Base-by-base conservation (phyloP, 208 protist species). In the Leishmania lainsoni region DNA sequence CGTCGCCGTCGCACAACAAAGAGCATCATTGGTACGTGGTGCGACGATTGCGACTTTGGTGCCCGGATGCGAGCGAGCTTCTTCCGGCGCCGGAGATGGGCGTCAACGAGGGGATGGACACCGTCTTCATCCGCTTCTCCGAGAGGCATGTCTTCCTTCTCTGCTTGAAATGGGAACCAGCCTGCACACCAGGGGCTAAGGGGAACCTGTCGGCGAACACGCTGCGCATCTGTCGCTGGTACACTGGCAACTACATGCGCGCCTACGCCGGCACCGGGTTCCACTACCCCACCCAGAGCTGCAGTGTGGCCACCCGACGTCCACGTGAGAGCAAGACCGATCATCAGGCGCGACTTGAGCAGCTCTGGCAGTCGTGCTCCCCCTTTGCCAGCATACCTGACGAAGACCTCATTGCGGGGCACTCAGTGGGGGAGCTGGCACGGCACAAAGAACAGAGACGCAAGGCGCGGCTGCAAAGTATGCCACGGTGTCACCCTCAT, bases 21-120 rank as follows among this genome's bases (percentile, higher is more conserved):
- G 82, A 86, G 72, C 78, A 82, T 20, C 82, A 86, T 58, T 86
- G 82, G 82, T 86, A 80, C 74, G 82, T 86, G 22, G 78, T 82
- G 51, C 73, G 76, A 26, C 82, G 78, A 0, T 22, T 80, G 20
- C 78, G 82, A 3, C 74, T 86, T 52, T 86, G 82, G 82, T 86
- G 82, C 74, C 78, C 82, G 0, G 82, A 82, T 39, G 56, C 49
- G 17, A 65, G 77, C 39, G 56, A 58, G 9, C 45, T 77, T 17
- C 51, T 82, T 35, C 56, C 76, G 32, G 29, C 68, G 35, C 70
- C 82, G 8, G 65, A 86, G 59, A 66, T 86, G 63, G 82, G 82
- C 56, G 73, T 82, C 63, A 86, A 82, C 78, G 78, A 82, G 51
- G 78, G 78, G 54, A 68, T 79, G 56, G 74, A 79, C 29, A 78